Evolutionary conservation across 169 alveolate genomes (phyloP), one percentile per base, ranked within the genome.

Genomic region (Theileria orientalis): DNA sequence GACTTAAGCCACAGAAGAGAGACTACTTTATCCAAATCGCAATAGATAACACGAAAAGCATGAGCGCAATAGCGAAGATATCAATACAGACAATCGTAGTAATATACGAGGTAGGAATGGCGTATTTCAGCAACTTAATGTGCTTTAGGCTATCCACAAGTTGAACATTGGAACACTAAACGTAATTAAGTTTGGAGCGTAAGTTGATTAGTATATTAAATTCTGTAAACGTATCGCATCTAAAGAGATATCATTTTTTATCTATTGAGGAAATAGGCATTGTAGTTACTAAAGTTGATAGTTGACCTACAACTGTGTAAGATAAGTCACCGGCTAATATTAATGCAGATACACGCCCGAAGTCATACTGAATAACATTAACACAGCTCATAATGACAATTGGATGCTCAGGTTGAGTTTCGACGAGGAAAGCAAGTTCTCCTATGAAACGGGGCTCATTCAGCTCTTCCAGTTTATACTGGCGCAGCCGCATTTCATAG

Each of bases 1-100:
- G 99, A 84, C 94, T 99, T 23, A 94, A 96, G 83, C 98, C 98
- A 16, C 94, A 94, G 70, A 96, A 97, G 83, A 88, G 99, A 67
- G 98, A 95, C 64, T 97, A 97, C 84, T 95, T 96, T 73, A 93
- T 97, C 27, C 86, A 96, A 42, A 84, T 97, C 40, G 98, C 98
- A 49, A 94, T 97, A 47, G 99, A 97, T 87, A 97, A 97, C 76
- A 94, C 98, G 42, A 90, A 94, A 61, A 92, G 98, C 41, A 97
- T 97, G 99, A 67, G 37, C 2, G 30, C 75, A 23, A 74, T 42
- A 27, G 77, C 85, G n/a, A 77, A 76, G 3, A 46, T 25, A 25
- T 76, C 89, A 37, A 13, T 79, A 41, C 62, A 79, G 90, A 21
- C 87, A 2, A 56, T 79, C 33, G 75, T 69, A 86, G 88, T 84